phyloP scores from a whole-genome alignment of 31 red algal genomes.

The Odonthalia washingtoniensis region DNA sequence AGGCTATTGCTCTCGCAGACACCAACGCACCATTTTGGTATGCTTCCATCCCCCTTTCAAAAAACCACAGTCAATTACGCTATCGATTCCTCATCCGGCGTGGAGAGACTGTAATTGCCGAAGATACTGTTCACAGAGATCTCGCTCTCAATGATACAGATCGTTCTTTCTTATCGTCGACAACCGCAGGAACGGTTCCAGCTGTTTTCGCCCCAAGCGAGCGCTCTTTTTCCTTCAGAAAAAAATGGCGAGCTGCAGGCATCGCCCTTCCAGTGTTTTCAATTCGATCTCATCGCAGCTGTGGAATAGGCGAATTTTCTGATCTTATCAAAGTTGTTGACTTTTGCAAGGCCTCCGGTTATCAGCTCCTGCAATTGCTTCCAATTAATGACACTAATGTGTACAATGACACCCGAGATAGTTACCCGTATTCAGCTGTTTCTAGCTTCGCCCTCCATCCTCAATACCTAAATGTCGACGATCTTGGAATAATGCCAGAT shows the following conservation, averaged over 20 bases:
- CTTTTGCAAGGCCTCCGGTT: conserved; percentile 70
- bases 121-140: conserved; percentile 31
- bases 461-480: conserved; percentile 86
- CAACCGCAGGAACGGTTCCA: conserved; percentile 30
- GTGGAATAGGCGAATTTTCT: conserved; percentile 93
- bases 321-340: conserved; percentile 85
- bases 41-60: conserved; percentile 47
- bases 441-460: conserved; percentile 90
- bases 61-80: not conserved
- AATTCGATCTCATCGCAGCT: conserved; percentile 56
- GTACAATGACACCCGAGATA: conserved; percentile 65
- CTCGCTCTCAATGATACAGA: conserved; percentile 33
- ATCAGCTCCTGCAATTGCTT: conserved; percentile 90
- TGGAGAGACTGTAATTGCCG: not conserved
- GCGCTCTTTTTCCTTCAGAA: conserved; percentile 37
- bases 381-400: conserved; percentile 90
- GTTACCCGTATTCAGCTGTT: conserved; percentile 92
- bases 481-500: no score
- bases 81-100: conserved; percentile 65
- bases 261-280: conserved; percentile 92
- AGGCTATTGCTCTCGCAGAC: conserved; percentile 51
- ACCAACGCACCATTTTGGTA: conserved; percentile 66
- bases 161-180: not conserved
- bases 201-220: conserved; percentile 48
- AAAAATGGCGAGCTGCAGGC: conserved; percentile 75